Base-by-base conservation (phyloP, 2,329 filamentous ascomycete genomes). In the Pestalotiopsis fici region DNA sequence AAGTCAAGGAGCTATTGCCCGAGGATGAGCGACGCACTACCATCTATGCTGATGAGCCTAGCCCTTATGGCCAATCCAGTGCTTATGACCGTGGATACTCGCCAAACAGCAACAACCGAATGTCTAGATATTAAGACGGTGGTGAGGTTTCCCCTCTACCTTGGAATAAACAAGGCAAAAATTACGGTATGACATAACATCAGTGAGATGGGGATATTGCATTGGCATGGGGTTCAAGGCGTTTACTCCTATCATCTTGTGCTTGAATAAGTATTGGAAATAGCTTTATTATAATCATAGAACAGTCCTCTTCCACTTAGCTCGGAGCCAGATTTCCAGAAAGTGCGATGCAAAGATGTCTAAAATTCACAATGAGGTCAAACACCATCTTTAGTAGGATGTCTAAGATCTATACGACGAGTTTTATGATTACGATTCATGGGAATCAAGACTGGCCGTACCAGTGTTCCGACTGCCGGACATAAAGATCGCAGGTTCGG, bases 1-100 rank as follows among this genome's bases (percentile, higher is more conserved):
- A 99, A 78, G 92, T 98, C 77, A 98, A 98, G 83, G 95, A 98
- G 70, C 86, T 93, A 12, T 85, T 96, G 21, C 88, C 91, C 57
- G 93, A 96, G 71, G 93, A 96, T 66, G 93, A 95, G 68, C 90
- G 92, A 68, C 88, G 92, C 67, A 84, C 84, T 25, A 94, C 93
- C 2, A 81, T 92, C 59, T 96, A 95, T 79, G 83, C 86, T 59
- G 91, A 94, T 67, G 89, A 91, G 70, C 87, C 87, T 2, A 86
- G 83, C 69, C 78, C 81, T 6, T 88, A 84, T 73, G 86, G 87
- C 65, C 79, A 84, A 68, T 78, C 84, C 18, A 74, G 72, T 65
- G 65, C 76, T 39, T 77, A 85, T 75, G 87, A 89, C 66, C 79
- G 85, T 72, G 80, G 84, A 4, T 86, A 84, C 74, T 85, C 85